Conservation (phyloP, 805 yeast species). For the Saccharomycopsis sp. region DNA sequence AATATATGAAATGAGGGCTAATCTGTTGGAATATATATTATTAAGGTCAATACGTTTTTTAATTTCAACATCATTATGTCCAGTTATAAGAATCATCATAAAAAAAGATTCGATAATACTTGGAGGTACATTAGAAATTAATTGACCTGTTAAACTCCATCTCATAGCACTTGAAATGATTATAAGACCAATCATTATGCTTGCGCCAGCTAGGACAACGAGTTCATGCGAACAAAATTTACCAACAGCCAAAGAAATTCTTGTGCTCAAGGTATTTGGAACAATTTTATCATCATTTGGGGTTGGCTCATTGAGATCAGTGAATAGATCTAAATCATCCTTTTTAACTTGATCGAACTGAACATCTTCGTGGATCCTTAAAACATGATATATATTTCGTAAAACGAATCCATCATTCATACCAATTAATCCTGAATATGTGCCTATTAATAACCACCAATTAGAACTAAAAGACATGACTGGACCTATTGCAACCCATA, state of each 20-base stretch:
- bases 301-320: conserved; percentile 3
- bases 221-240: too few species aligned
- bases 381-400: conserved; percentile 31
- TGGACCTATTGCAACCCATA: conserved; percentile 34
- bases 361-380: too few species aligned
- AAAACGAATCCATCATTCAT: conserved; percentile 37
- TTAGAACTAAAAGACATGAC: conserved; percentile 32
- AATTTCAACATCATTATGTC: too few species aligned
- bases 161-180: conserved; percentile 29
- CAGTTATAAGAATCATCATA: conserved; percentile 32
- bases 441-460: conserved; percentile 43
- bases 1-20: too few species aligned
- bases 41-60: too few species aligned
- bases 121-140: conserved; percentile 36
- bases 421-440: conserved; percentile 39
- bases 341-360: too few species aligned
- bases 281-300: too few species aligned
- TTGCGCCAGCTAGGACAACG: too few species aligned
- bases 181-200: conserved; percentile 29
- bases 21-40: too few species aligned
- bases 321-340: conserved; percentile 31
- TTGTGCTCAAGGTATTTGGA: too few species aligned
- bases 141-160: conserved; percentile 37
- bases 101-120: conserved; percentile 40
- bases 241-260: conserved; percentile 28